Percentiles rank a stretch among this genome's conserved stretches.
Conservation (phyloP, 768 basidiomycete species). For the Hortiboletus flavorubellus region DNA sequence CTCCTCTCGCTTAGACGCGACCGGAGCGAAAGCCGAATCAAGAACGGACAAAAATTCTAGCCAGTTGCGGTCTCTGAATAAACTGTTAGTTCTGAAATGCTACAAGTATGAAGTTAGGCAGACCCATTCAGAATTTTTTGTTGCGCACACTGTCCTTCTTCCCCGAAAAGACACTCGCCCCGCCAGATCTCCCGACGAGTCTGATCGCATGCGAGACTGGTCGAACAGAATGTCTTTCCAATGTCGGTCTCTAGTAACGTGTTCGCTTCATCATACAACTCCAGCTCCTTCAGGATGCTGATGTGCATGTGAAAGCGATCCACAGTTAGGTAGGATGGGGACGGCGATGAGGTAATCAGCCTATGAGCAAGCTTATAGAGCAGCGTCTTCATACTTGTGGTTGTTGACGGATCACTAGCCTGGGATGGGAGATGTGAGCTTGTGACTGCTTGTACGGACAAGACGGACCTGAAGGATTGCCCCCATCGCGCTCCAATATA, state of each 20-base stretch:
- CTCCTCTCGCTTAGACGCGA: constrained; percentile 25
- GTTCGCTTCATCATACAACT: constrained; percentile 66
- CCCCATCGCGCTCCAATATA: constrained; percentile 82
- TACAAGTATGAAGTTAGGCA: constrained; percentile 20
- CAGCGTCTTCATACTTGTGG: constrained; percentile 57
- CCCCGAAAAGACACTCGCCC: constrained; percentile 48
- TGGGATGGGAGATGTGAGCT: constrained; percentile 28
- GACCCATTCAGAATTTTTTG: constrained; percentile 59
- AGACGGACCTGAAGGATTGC: constrained; percentile 68
- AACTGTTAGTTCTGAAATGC: constrained; percentile 20
- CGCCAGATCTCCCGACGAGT: constrained; percentile 69
- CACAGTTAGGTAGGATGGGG: constrained; percentile 59
- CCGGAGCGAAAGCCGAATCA: constrained; percentile 57
- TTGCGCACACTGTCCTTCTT: constrained; percentile 63
- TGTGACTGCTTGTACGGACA: not conserved
- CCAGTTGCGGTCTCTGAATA: constrained; percentile 78
- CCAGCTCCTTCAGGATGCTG: constrained; percentile 64
- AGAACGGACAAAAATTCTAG: constrained; percentile 74
- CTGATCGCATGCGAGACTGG: constrained; percentile 73
- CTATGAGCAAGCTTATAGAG: constrained; percentile 78
- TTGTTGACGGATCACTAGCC: constrained; percentile 69
- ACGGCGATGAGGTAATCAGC: constrained; percentile 59
- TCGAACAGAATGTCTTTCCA: constrained; percentile 63
- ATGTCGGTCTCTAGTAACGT: constrained; percentile 65
- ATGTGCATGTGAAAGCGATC: constrained; percentile 81